These are phyloP conservation scores for Kwoniella newhampshirensis DNA, from an alignment of 768 basidiomycete species.

Conservation along the genomic window DNA sequence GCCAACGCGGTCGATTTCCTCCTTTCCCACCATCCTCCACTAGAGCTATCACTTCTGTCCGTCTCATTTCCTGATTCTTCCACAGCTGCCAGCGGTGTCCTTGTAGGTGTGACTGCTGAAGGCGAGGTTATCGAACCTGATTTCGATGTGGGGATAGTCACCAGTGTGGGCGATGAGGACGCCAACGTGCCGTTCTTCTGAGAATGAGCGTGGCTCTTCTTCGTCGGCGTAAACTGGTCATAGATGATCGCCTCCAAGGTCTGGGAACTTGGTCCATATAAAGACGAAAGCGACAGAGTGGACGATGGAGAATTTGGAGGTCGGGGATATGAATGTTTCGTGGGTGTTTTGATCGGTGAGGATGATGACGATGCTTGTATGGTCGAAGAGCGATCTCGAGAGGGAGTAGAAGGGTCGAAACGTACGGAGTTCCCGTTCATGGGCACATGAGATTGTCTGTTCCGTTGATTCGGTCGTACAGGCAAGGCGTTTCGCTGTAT, in stretches of 20 bases:
- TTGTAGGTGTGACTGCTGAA: neutral
- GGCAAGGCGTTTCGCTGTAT: constrained; percentile 25
- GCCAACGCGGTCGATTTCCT: constrained; percentile 19
- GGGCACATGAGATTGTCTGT: neutral
- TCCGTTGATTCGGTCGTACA: neutral
- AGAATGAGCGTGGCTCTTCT: neutral
- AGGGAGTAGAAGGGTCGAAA: constrained; percentile 11
- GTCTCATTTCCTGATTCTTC: constrained; percentile 24
- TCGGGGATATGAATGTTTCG: constrained; percentile 7
- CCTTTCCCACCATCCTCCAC: constrained; percentile 26
- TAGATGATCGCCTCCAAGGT: constrained; percentile 16
- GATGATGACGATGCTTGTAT: neutral
- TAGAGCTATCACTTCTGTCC: constrained; percentile 16
- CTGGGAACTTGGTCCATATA: constrained; percentile 1
- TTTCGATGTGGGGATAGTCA: neutral
- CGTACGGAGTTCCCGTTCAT: neutral
- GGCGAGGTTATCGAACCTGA: neutral
- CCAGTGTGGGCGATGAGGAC: neutral
- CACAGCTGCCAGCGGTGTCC: constrained; percentile 7
- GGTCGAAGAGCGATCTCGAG: constrained; percentile 9
- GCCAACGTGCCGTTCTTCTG: neutral
- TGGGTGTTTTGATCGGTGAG: neutral
- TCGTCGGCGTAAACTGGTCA: constrained; percentile 2
- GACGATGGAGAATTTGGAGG: constrained; percentile 16
- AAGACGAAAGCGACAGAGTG: constrained; percentile 8